phyloP scores from a whole-genome alignment of 176 grass and related monocot genomes.

The Canna indica region DNA sequence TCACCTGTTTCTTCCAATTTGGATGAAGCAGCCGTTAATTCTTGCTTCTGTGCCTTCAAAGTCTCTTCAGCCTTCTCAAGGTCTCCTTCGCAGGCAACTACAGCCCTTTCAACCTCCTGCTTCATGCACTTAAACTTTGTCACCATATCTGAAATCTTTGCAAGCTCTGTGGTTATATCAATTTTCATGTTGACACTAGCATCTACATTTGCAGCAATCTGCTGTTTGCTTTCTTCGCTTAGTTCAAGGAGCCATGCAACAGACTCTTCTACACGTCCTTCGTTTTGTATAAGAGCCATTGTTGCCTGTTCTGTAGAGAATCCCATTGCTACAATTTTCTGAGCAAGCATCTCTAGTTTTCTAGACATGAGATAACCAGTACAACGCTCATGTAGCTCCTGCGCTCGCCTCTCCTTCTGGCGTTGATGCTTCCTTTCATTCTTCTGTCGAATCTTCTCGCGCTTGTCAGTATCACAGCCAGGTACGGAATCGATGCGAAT shows the following conservation, averaged over 20 bases:
- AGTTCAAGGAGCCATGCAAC: slow-evolving; percentile 91
- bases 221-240: slow-evolving; percentile 76
- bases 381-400: slow-evolving; percentile 90
- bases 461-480: slow-evolving; percentile 83
- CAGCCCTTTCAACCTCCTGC: slow-evolving; percentile 96
- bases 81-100: slow-evolving; percentile 95
- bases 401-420: slow-evolving; percentile 83
- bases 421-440: slow-evolving; percentile 99
- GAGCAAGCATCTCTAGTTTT: slow-evolving; percentile 71
- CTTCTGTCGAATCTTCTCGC: slow-evolving; percentile 97
- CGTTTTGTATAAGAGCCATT: slow-evolving; percentile 96
- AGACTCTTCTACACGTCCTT: slow-evolving; percentile 81
- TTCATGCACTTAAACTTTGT: slow-evolving; percentile 70
- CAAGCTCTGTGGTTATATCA: slow-evolving; percentile 78
- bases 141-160: slow-evolving; percentile 66
- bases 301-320: slow-evolving; percentile 92
- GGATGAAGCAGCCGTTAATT: slow-evolving; percentile 23
- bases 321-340: slow-evolving; percentile 91
- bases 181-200: slow-evolving; percentile 70
- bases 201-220: slow-evolving; percentile 50
- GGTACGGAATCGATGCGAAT: slow-evolving; percentile 46
- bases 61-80: slow-evolving; percentile 67
- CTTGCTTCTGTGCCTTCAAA: slow-evolving; percentile 84
- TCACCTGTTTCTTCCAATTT: slow-evolving; percentile 47
- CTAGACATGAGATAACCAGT: slow-evolving; percentile 87